A percentile compares a stretch with the other conserved stretches of the same genome.
Conservation (phyloP, 176 grass and related monocot species). For the Olyra latifolia region DNA sequence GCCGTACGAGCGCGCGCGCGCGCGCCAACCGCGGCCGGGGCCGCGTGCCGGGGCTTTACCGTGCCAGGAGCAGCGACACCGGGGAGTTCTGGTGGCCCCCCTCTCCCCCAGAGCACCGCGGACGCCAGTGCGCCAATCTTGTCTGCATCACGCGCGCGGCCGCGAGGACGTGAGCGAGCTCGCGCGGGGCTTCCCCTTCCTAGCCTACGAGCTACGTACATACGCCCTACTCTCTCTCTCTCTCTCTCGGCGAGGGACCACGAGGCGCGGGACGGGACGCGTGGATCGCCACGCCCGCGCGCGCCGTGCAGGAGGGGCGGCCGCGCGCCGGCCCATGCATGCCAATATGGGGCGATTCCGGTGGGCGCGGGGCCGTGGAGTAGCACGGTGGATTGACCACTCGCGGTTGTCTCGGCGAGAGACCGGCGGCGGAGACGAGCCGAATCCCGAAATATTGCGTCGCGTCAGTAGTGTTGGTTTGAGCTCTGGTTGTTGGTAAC, state of each 20-base stretch:
- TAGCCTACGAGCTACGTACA: too few relatives aligned
- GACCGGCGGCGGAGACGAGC: not conserved
- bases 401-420: not conserved
- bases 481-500: not conserved
- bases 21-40: not conserved
- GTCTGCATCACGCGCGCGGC: not conserved
- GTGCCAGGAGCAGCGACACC: constrained; percentile 7
- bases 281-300: constrained; percentile 6
- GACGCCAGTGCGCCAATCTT: not conserved
- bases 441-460: not conserved
- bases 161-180: not conserved
- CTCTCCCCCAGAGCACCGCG: not conserved
- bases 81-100: not conserved
- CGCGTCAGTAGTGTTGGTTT: not conserved
- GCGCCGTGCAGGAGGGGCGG: not conserved
- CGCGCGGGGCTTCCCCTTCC: not conserved
- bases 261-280: not conserved
- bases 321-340: constrained; percentile 22
- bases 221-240: not conserved
- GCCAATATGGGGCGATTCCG: not conserved
- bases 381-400: not conserved
- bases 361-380: constrained; percentile 10
- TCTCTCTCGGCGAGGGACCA: constrained; percentile 32
- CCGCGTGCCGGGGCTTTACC: constrained; percentile 30
- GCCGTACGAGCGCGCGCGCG: not conserved